Evolutionary conservation across 2,329 filamentous ascomycete species (phyloP), one percentile per base, ranked within the genome.

Genomic region (Penicillium sp.): DNA sequence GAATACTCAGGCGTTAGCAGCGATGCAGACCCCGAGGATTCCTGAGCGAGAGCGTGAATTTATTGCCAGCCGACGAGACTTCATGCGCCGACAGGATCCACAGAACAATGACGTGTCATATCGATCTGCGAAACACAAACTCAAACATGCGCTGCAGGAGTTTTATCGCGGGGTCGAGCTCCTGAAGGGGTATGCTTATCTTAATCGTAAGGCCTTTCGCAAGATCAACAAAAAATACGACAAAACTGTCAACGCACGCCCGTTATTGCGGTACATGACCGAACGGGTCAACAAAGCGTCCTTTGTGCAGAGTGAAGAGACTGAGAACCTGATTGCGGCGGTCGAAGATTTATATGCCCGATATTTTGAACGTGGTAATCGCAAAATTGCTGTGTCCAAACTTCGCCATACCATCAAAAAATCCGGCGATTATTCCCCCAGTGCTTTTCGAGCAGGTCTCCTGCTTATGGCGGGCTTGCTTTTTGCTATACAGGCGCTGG

Each of bases 161-260:
- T 96, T 92, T 72, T 98, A 99, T 72, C 88, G 93, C 21, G 89
- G 91, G 0, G 81, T 99, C 14, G 95, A 99, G 72, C 80, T 98
- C 46, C 82, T 99, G 58, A 98, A 97, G 77, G 90, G 91, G 0
- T 99, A 96, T 68, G 89, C 92, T 1, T 78, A 96, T 23, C 81
- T 97, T 14, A 99, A 99, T 73, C 85, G 92, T 49, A 96, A 92
- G 0, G 95, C 92, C 0, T 98, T 98, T 70, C 88, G 93, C 31
- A 99, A 99, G 75, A 92, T 99, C 71, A 97, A 96, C 77, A 99
- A 99, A 75, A 99, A 99, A 76, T 98, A 96, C 72, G 93, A 98
- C 81, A 99, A 98, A 77, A 86, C 89, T 2, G 86, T 92, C 55
- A 86, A 92, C 66, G 88, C 92, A 42, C 85, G 89, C 11, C 91